These are phyloP conservation scores for Gloeophyllum trabeum DNA, from an alignment of 768 basidiomycete genomes.

Conservation along the genomic window DNA sequence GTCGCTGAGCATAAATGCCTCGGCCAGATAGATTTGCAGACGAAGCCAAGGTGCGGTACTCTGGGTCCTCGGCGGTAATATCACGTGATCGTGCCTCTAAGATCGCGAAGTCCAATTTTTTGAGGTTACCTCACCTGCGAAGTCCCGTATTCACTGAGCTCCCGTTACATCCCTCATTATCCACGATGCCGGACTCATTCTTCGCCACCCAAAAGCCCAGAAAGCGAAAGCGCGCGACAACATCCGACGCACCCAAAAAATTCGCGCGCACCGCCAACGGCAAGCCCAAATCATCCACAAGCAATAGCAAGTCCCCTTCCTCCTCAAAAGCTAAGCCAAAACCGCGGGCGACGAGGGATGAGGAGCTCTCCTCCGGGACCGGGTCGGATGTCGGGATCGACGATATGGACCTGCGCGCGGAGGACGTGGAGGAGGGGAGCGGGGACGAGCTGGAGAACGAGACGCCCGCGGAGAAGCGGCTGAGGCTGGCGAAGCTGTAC, in stretches of 20 bases:
- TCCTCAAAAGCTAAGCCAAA: neutral
- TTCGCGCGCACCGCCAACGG: neutral
- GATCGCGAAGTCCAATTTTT: neutral
- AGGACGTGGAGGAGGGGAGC: slow-evolving; percentile 45
- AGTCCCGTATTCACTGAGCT: neutral
- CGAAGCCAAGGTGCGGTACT: neutral
- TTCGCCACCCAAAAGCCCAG: neutral
- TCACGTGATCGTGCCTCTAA: neutral
- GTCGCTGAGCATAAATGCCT: too few species aligned
- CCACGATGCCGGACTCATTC: neutral
- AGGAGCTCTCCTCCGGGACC: neutral
- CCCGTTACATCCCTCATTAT: neutral
- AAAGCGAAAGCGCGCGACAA: neutral
- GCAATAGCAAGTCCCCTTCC: neutral
- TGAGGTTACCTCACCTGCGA: neutral
- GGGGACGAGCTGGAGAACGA: slow-evolving; percentile 83
- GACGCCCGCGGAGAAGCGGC: slow-evolving; percentile 87
- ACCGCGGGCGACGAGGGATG: neutral
- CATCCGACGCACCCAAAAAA: neutral
- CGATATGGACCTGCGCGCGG: slow-evolving; percentile 60
- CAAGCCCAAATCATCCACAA: neutral
- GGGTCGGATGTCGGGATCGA: slow-evolving; percentile 30
- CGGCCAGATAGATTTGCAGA: neutral
- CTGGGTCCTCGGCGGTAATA: neutral
- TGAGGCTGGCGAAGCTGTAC: slow-evolving; percentile 86